Evolutionary conservation across 495 filamentous ascomycete genomes (phyloP).

Genomic region (Lasiosphaeria hispida): DNA sequence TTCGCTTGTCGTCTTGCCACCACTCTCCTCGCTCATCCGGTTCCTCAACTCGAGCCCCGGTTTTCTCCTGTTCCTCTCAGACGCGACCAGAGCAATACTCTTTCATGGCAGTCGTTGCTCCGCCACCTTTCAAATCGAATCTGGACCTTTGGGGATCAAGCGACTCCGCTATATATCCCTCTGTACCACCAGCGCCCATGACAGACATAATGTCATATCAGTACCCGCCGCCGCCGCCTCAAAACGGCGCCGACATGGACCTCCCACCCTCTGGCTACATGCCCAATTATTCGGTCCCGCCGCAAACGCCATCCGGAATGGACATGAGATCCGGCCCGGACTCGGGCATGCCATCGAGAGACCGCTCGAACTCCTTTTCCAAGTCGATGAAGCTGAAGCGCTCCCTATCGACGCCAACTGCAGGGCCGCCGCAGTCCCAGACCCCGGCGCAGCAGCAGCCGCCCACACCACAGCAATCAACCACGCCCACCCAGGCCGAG

Average conservation of each 20-base stretch:
- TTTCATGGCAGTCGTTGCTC: conserved; percentile 38
- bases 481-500: conserved; percentile 28
- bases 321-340: conserved; percentile 40
- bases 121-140: conserved; percentile 31
- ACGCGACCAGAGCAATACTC: conserved; percentile 21
- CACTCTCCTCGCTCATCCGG: conserved; percentile 19
- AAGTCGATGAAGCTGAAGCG: conserved; percentile 54
- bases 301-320: conserved; percentile 39
- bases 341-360: conserved; percentile 29
- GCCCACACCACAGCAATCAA: conserved; percentile 21
- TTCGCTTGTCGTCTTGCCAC: conserved; percentile 21
- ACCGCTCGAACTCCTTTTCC: conserved; percentile 38
- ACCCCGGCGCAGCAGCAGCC: conserved; percentile 30
- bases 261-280: conserved; percentile 41
- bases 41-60: conserved; percentile 17
- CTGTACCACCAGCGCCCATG: conserved; percentile 37
- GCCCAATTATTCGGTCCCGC: conserved; percentile 36
- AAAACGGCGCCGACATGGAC: conserved; percentile 45
- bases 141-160: conserved; percentile 31
- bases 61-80: conserved; percentile 17
- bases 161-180: conserved; percentile 32
- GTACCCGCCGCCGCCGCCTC: conserved; percentile 46
- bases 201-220: conserved; percentile 54
- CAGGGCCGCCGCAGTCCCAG: conserved; percentile 50
- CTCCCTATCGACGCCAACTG: conserved; percentile 65